phyloP scores from a whole-genome alignment of 208 protist species.

The Leishmania lainsoni region DNA sequence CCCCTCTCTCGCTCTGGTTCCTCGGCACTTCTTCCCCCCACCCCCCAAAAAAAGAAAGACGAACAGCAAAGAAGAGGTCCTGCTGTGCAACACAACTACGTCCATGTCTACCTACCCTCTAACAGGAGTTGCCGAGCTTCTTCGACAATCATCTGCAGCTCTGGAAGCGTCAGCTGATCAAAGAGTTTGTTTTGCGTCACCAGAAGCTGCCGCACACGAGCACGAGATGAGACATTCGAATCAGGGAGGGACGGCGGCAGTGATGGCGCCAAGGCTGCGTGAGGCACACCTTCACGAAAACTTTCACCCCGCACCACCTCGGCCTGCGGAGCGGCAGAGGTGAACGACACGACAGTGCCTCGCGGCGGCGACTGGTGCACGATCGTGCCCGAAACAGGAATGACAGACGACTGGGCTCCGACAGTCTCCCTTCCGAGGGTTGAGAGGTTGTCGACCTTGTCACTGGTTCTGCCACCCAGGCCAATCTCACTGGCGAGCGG shows the following conservation, averaged over 20 bases:
- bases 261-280: neutral
- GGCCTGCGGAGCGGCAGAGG: neutral
- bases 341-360: slow-evolving; percentile 4
- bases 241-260: neutral
- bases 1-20: neutral
- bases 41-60: too few relatives aligned
- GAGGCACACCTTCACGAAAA: neutral
- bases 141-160: slow-evolving; percentile 70
- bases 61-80: neutral
- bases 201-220: slow-evolving; percentile 23
- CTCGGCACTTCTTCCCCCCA: neutral
- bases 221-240: slow-evolving; percentile 11
- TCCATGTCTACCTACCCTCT: neutral
- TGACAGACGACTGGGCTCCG: neutral
- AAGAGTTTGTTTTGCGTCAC: slow-evolving; percentile 56
- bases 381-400: too few relatives aligned
- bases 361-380: neutral
- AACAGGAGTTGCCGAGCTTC: slow-evolving; percentile 44
- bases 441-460: neutral
- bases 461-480: neutral
- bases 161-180: slow-evolving; percentile 56
- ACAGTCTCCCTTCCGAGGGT: neutral
- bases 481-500: slow-evolving; percentile 18
- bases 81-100: neutral
- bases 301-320: neutral